phyloP scores from a whole-genome alignment of 2,329 filamentous ascomycete genomes.

The Xylariaceae sp. region DNA sequence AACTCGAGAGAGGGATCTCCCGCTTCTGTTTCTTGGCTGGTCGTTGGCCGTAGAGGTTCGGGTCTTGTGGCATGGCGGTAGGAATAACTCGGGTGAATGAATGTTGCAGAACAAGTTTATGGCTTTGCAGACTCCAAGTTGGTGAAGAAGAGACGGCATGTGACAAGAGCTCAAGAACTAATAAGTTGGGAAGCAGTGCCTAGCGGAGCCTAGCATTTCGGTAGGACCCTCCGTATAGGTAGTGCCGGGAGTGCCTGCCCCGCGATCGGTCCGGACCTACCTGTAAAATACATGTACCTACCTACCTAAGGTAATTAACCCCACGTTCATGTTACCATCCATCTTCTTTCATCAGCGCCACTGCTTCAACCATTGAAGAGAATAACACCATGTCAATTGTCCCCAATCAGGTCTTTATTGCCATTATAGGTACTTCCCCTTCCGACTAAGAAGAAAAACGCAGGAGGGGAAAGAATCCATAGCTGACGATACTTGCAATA shows the following conservation, averaged over 20 bases:
- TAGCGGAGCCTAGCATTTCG: no score
- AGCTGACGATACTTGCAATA: slow-evolving; percentile 13
- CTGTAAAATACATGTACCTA: no score
- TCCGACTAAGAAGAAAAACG: neutral
- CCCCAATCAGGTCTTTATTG: slow-evolving; percentile 48
- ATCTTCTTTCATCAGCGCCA: neutral
- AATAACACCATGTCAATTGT: slow-evolving; percentile 26
- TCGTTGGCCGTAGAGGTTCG: slow-evolving; percentile 72
- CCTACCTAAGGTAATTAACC: slow-evolving; percentile 12
- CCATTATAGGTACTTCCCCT: slow-evolving; percentile 40
- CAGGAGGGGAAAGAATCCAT: neutral
- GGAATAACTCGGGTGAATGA: no score
- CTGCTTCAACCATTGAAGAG: slow-evolving; percentile 25
- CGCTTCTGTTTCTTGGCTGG: slow-evolving; percentile 66
- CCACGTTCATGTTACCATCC: slow-evolving; percentile 10
- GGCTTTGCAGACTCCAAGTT: no score
- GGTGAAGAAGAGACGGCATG: no score
- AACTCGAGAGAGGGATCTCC: slow-evolving; percentile 66
- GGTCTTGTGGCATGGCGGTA: slow-evolving; percentile 63
- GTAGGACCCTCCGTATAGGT: no score
- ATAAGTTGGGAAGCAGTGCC: no score
- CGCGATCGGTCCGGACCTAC: slow-evolving; percentile 33
- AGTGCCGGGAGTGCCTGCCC: slow-evolving; percentile 18
- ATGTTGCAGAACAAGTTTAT: no score
- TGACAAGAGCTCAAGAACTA: no score